A percentile compares a stretch with the other conserved stretches of the same genome.
Evolutionary conservation across 805 yeast species (phyloP).

Genomic region (Candida nanaspora): DNA sequence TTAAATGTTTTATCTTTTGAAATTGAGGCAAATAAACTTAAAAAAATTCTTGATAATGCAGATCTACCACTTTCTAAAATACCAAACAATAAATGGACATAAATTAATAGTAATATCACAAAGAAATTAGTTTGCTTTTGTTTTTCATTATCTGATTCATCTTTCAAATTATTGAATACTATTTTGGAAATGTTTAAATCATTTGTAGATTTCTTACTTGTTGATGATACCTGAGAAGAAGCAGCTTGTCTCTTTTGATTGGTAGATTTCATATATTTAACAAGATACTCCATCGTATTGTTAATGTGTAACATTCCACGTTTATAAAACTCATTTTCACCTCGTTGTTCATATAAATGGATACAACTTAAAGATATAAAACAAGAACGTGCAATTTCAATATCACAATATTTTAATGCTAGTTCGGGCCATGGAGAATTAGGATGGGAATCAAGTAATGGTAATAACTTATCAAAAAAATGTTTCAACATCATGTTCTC

Average conservation of each 20-base stretch:
- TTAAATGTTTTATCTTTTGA: constrained; percentile 40
- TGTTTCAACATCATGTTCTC: constrained; percentile 50
- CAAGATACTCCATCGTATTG: constrained; percentile 48
- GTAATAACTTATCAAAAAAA: constrained; percentile 46
- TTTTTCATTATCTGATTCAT: constrained; percentile 26
- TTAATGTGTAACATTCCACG: constrained; percentile 49
- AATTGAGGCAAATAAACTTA: constrained; percentile 42
- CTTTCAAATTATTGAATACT: constrained; percentile 30
- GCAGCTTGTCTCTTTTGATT: neutral
- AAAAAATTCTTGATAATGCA: constrained; percentile 40
- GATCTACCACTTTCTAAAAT: constrained; percentile 49
- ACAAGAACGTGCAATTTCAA: constrained; percentile 51
- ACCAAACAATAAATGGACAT: constrained; percentile 48
- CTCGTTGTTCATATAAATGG: constrained; percentile 49
- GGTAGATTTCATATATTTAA: constrained; percentile 31
- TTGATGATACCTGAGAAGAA: neutral
- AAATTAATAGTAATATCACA: constrained; percentile 43
- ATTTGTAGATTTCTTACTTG: neutral
- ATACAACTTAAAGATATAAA: constrained; percentile 50
- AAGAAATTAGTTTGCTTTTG: constrained; percentile 33
- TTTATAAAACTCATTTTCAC: constrained; percentile 42
- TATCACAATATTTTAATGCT: constrained; percentile 49
- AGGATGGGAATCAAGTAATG: constrained; percentile 52
- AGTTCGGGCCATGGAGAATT: constrained; percentile 56
- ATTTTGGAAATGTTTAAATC: constrained; percentile 25